phyloP scores from a whole-genome alignment of 495 filamentous ascomycete genomes.

The Delitschia confertaspora region DNA sequence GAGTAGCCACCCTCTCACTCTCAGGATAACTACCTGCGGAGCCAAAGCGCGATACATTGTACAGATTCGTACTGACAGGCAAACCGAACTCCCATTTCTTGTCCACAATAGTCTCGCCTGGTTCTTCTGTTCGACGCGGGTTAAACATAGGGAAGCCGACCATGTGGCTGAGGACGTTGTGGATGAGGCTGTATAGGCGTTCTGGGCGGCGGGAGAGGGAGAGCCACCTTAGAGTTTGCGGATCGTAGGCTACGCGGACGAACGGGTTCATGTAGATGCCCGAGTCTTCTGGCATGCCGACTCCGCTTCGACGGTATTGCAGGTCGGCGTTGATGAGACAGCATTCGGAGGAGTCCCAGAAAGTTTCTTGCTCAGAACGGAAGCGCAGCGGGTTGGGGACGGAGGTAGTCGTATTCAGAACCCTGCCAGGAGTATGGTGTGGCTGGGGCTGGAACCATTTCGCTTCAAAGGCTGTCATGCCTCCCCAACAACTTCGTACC shows the following conservation, averaged over 20 bases:
- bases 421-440: not conserved
- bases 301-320: constrained; percentile 11
- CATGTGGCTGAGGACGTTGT: constrained; percentile 21
- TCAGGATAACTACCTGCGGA: constrained; percentile 9
- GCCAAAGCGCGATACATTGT: constrained; percentile 1
- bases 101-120: constrained; percentile 16
- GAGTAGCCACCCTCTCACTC: constrained; percentile 4
- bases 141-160: constrained; percentile 21
- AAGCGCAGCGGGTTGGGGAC: constrained; percentile 47
- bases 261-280: constrained; percentile 36
- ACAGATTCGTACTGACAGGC: constrained; percentile 1
- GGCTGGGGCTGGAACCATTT: constrained; percentile 44
- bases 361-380: constrained; percentile 53
- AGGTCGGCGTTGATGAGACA: constrained; percentile 43
- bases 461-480: constrained; percentile 72
- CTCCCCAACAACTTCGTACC: constrained; percentile 73
- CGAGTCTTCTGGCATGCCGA: constrained; percentile 14
- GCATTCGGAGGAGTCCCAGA: constrained; percentile 73
- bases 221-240: constrained; percentile 26
- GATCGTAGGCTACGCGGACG: constrained; percentile 31
- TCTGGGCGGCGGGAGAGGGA: constrained; percentile 29
- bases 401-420: not conserved
- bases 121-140: constrained; percentile 18
- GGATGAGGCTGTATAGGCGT: constrained; percentile 23
- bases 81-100: constrained; percentile 21